phyloP scores from a whole-genome alignment of 2,329 filamentous ascomycete species.

The Triangularia setosa region DNA sequence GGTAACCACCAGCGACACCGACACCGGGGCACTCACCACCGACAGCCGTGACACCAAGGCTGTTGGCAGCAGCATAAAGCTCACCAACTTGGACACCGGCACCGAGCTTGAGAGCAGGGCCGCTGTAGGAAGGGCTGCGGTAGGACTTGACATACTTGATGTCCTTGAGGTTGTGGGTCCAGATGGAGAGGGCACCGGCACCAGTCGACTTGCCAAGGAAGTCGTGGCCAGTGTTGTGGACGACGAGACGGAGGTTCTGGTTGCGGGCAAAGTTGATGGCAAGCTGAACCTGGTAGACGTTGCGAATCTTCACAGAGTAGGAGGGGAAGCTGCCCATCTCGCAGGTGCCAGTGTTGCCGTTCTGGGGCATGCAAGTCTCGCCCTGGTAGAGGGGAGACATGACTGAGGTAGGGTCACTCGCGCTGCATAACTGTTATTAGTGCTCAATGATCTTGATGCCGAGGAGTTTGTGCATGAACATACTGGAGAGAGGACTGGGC shows the following conservation, averaged over 20 bases:
- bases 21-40: constrained; percentile 46
- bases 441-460: constrained; percentile 19
- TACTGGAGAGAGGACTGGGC: constrained; percentile 18
- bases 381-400: constrained; percentile 34
- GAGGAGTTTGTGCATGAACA: not conserved
- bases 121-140: constrained; percentile 17
- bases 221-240: constrained; percentile 52
- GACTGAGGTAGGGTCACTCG: constrained; percentile 31
- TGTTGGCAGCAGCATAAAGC: constrained; percentile 47
- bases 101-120: constrained; percentile 37
- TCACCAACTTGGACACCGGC: constrained; percentile 48
- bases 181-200: constrained; percentile 34
- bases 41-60: constrained; percentile 45
- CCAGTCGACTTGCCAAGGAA: constrained; percentile 39
- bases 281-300: constrained; percentile 36
- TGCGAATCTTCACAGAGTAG: constrained; percentile 38
- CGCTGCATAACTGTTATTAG: constrained; percentile 29
- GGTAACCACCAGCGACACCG: constrained; percentile 47
- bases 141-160: constrained; percentile 18
- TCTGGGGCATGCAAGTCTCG: constrained; percentile 33
- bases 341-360: constrained; percentile 28
- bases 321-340: constrained; percentile 36
- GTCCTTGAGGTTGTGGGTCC: constrained; percentile 26
- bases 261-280: constrained; percentile 41
- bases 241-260: constrained; percentile 35